Evolutionary conservation across 768 basidiomycete species (phyloP).

Genomic region (Pluteus cervinus): DNA sequence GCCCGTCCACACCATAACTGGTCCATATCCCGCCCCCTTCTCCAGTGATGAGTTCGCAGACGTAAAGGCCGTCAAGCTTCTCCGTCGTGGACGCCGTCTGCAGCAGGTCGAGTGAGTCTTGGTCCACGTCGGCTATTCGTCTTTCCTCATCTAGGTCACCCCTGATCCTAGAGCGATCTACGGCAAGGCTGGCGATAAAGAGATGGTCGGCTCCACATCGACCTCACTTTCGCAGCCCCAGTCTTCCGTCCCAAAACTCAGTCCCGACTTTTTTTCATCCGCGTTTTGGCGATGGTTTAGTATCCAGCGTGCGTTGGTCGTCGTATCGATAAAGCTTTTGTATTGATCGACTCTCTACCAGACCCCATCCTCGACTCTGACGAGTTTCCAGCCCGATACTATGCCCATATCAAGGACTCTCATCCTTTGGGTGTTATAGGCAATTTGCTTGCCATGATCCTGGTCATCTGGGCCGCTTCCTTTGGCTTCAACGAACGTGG

Average conservation of each 20-base stretch:
- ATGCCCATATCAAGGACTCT: conserved; percentile 56
- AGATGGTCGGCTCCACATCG: conserved; percentile 25
- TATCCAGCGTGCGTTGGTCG: conserved; percentile 61
- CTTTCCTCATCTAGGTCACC: not conserved
- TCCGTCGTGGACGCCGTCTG: conserved; percentile 70
- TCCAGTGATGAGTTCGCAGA: conserved; percentile 87
- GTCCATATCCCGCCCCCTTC: conserved; percentile 5
- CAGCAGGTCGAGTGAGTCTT: conserved; percentile 77
- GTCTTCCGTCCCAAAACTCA: conserved; percentile 64
- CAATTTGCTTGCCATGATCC: conserved; percentile 67
- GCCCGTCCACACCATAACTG: conserved; percentile 3
- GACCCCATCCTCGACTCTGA: conserved; percentile 81
- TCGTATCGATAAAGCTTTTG: no score
- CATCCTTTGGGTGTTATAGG: conserved; percentile 66
- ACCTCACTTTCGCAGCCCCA: conserved; percentile 34
- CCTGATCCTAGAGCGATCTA: conserved; percentile 57
- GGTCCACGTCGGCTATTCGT: no score
- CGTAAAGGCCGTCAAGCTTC: conserved; percentile 83
- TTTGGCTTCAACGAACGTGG: conserved; percentile 85
- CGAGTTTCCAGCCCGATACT: conserved; percentile 73
- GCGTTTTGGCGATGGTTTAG: conserved; percentile 83
- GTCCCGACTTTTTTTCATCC: conserved; percentile 75
- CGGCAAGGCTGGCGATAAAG: conserved; percentile 54
- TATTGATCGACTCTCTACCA: conserved; percentile 25
- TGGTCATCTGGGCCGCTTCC: conserved; percentile 86